Conservation (phyloP, 148 eudicot species). For the Silene latifolia region DNA sequence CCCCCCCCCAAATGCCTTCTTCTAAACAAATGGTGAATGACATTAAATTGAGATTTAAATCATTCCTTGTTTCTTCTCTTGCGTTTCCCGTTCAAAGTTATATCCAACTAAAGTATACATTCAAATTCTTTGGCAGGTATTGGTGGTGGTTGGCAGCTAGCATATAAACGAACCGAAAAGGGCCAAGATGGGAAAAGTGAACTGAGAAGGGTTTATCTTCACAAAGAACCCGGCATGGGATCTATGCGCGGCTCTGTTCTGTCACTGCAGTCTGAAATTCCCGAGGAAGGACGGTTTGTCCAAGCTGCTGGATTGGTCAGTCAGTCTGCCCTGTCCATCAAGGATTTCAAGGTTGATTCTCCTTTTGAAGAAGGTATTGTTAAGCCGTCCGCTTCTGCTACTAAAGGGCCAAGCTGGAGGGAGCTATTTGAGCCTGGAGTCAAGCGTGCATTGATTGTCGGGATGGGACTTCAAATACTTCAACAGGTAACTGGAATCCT, state of each 20-base stretch:
- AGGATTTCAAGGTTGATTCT: constrained; percentile 42
- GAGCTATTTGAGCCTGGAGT: constrained; percentile 78
- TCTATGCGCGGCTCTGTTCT: constrained; percentile 68
- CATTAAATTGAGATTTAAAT: no score
- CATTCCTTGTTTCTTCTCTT: no score
- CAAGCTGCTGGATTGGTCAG: constrained; percentile 88
- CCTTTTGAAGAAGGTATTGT: constrained; percentile 36
- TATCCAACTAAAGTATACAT: constrained; percentile 1
- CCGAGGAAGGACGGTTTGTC: constrained; percentile 47
- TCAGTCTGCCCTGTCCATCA: constrained; percentile 54
- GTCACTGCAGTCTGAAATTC: constrained; percentile 44
- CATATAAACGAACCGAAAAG: constrained; percentile 48
- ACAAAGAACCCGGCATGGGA: constrained; percentile 55
- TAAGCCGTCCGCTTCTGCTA: constrained; percentile 39
- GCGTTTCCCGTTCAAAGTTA: neutral
- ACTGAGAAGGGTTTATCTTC: constrained; percentile 67
- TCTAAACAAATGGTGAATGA: no score
- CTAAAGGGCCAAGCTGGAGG: constrained; percentile 52
- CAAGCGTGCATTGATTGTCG: constrained; percentile 67
- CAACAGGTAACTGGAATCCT: constrained; percentile 52
- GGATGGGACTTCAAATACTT: constrained; percentile 65
- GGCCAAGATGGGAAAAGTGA: constrained; percentile 56
- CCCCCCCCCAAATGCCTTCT: no score
- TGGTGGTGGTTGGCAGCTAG: constrained; percentile 98
- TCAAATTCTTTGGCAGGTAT: constrained; percentile 36